These are phyloP conservation scores for Lactarius vividus DNA, from an alignment of 768 basidiomycete species.

Conservation along the genomic window DNA sequence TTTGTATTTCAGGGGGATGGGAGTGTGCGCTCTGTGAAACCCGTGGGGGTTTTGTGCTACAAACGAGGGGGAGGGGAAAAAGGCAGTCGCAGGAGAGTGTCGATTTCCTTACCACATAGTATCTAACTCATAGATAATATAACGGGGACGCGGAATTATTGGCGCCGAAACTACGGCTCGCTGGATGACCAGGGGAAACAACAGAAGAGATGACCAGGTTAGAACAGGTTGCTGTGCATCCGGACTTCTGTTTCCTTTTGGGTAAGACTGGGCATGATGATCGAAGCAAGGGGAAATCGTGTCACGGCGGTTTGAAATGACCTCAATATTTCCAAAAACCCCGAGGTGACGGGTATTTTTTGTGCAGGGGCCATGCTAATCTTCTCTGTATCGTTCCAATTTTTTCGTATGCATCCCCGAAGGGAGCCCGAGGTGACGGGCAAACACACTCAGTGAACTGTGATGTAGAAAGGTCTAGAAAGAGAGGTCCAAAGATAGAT, in stretches of 20 bases:
- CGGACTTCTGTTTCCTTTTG: slow-evolving; percentile 16
- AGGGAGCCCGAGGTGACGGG: slow-evolving; percentile 41
- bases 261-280: slow-evolving; percentile 18
- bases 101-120: slow-evolving; percentile 7
- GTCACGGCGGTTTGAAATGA: slow-evolving; percentile 20
- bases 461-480: no score
- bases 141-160: slow-evolving; percentile 11
- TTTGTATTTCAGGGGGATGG: no score
- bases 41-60: no score
- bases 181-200: slow-evolving; percentile 5
- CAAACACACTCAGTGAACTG: no score
- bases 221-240: slow-evolving; percentile 22
- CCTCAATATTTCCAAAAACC: slow-evolving; percentile 21
- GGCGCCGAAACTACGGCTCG: slow-evolving; percentile 17
- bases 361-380: slow-evolving; percentile 99
- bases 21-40: no score
- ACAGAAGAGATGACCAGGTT: slow-evolving; percentile 20
- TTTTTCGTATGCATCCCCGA: slow-evolving; percentile 97
- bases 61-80: not conserved
- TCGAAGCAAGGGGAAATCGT: slow-evolving; percentile 23
- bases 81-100: slow-evolving; percentile 9
- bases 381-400: slow-evolving; percentile 99
- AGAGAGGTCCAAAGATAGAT: no score
- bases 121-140: slow-evolving; percentile 15
- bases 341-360: slow-evolving; percentile 39